Conservation (phyloP, 2,329 filamentous ascomycete species). For the Ramularia collo-cygni region DNA sequence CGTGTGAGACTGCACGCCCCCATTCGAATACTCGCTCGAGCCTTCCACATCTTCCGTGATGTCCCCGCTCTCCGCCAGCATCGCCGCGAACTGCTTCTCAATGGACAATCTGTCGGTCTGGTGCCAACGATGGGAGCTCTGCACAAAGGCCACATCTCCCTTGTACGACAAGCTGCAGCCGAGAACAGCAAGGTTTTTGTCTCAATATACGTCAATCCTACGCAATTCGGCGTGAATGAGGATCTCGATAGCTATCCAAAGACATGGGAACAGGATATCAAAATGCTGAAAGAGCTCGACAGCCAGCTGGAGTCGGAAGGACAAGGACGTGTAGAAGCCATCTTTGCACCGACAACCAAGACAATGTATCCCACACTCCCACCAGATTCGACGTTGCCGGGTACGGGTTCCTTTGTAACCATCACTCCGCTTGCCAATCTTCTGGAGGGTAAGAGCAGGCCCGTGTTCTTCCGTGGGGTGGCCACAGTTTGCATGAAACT, state of each 20-base stretch:
- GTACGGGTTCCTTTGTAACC: conserved; percentile 80
- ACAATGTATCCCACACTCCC: conserved; percentile 85
- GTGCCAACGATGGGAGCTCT: conserved; percentile 97
- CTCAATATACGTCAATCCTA: conserved; percentile 91
- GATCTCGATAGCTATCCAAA: conserved; percentile 84
- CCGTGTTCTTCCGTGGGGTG: conserved; percentile 94
- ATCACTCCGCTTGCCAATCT: conserved; percentile 77
- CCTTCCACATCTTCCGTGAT: conserved; percentile 68
- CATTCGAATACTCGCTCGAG: conserved; percentile 14
- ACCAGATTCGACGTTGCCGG: conserved; percentile 63
- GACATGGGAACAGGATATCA: conserved; percentile 75
- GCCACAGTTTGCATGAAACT: conserved; percentile 95
- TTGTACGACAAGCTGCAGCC: conserved; percentile 74
- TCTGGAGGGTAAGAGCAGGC: conserved; percentile 76
- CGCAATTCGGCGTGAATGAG: conserved; percentile 85
- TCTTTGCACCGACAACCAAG: conserved; percentile 76
- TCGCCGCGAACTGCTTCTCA: conserved; percentile 58
- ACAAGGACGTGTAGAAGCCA: conserved; percentile 63
- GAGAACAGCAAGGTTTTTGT: conserved; percentile 86
- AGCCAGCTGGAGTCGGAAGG: conserved; percentile 54
- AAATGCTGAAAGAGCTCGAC: conserved; percentile 61
- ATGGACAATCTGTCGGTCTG: conserved; percentile 69
- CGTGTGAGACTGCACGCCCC: no score
- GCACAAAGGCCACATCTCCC: conserved; percentile 81
- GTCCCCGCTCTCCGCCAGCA: conserved; percentile 64